Conservation (phyloP, 371 early-diverging fungal species). For the Batrachochytrium dendrobatidis region DNA sequence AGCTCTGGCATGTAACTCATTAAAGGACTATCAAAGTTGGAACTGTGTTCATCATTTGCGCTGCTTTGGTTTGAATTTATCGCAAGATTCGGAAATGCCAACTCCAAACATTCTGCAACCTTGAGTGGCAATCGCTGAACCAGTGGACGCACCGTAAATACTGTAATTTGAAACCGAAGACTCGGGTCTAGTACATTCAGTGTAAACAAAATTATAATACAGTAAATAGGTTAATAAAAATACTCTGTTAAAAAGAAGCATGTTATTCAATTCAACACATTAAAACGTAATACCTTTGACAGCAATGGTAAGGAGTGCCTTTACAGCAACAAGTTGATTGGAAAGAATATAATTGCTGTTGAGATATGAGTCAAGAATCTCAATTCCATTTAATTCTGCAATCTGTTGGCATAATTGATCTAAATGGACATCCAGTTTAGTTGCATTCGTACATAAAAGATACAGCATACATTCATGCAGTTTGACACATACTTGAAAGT, state of each 20-base stretch:
- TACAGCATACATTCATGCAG: too few species aligned
- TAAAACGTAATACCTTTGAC: slow-evolving; percentile 15
- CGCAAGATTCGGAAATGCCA: neutral
- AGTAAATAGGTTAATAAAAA: neutral
- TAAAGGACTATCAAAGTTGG: too few species aligned
- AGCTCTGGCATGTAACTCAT: too few species aligned
- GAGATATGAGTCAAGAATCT: slow-evolving; percentile 14
- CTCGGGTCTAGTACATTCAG: slow-evolving; percentile 2
- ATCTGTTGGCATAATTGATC: slow-evolving; percentile 17
- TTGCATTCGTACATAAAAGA: too few species aligned
- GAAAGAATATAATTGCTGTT: slow-evolving; percentile 14
- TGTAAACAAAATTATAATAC: too few species aligned
- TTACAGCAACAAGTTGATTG: slow-evolving; percentile 28
- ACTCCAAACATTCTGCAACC: neutral
- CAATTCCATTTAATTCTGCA: slow-evolving; percentile 20
- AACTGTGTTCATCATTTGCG: too few species aligned
- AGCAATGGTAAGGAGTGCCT: slow-evolving; percentile 27
- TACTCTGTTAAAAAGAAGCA: too few species aligned
- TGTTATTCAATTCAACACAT: neutral
- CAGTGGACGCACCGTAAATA: neutral
- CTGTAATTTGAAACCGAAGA: neutral
- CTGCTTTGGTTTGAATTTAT: too few species aligned
- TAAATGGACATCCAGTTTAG: neutral
- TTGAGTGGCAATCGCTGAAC: neutral
- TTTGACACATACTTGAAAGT: slow-evolving; percentile 30